Evolutionary conservation across 2,329 filamentous ascomycete genomes (phyloP).

Genomic region (Fusarium mundagurra): DNA sequence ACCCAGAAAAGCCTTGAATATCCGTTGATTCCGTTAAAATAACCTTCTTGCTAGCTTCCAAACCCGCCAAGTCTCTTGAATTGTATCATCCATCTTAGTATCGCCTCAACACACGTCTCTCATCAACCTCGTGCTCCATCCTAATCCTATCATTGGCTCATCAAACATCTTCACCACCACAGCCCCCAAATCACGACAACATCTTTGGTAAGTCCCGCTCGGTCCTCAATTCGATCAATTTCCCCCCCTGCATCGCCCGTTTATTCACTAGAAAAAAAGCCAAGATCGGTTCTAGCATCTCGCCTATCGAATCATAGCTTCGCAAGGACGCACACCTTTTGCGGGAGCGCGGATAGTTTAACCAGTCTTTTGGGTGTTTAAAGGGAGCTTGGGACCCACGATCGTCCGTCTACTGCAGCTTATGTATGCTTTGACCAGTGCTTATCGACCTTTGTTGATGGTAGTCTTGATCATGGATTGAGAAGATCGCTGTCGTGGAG

Average conservation of each 20-base stretch:
- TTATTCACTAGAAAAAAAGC: background rate
- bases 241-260: background rate
- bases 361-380: constrained; percentile 28
- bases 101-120: constrained; percentile 16
- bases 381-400: constrained; percentile 1
- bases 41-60: background rate
- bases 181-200: background rate
- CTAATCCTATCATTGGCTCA: constrained; percentile 31
- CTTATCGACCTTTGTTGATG: constrained; percentile 18
- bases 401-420: background rate
- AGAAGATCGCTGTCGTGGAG: constrained; percentile 30
- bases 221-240: background rate
- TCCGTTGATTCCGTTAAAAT: too few relatives aligned
- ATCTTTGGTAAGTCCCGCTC: background rate
- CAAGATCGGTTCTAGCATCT: constrained; percentile 4
- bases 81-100: background rate
- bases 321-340: constrained; percentile 30
- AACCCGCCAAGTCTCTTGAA: background rate
- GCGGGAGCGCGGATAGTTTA: constrained; percentile 11
- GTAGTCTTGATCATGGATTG: constrained; percentile 30
- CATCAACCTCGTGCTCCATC: constrained; percentile 34
- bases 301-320: constrained; percentile 35
- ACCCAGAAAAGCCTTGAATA: background rate
- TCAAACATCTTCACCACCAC: background rate
- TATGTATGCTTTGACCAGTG: constrained; percentile 8